Percentiles rank a stretch among this genome's conserved stretches.
Evolutionary conservation across 169 alveolate species (phyloP).

Genomic region (Eimeria praecox): DNA sequence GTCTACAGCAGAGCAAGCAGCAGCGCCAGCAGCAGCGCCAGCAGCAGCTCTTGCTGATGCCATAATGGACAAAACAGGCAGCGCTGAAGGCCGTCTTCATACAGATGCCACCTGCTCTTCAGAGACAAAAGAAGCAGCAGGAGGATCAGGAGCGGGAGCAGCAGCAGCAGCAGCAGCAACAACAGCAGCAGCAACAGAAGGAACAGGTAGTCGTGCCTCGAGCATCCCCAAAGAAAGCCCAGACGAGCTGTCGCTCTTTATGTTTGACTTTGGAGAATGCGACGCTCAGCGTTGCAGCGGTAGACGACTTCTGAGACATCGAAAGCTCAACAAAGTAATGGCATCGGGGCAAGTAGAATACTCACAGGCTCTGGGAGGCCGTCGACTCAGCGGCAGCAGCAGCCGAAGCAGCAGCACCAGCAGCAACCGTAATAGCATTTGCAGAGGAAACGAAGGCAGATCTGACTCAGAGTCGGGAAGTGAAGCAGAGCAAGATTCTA

Average conservation of each 20-base stretch:
- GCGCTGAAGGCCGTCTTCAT: not conserved
- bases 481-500: not conserved
- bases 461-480: not conserved
- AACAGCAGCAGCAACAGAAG: not conserved
- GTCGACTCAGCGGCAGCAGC: not conserved
- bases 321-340: constrained; percentile 84
- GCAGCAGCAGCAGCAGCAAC: not conserved
- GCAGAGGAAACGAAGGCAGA: not conserved
- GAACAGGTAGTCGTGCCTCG: not conserved
- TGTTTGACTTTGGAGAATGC: constrained; percentile 97
- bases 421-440: not conserved
- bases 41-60: not conserved
- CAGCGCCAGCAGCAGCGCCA: not conserved
- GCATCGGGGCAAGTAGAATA: not conserved
- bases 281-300: constrained; percentile 97
- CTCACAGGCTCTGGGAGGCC: not conserved
- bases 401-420: constrained; percentile 42
- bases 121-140: not conserved
- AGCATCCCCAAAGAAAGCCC: not conserved
- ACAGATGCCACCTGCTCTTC: not conserved
- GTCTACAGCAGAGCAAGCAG: not conserved
- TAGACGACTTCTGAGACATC: constrained; percentile 92
- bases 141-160: no score
- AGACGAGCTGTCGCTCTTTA: constrained; percentile 87
- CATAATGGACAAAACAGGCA: not conserved